Evolutionary conservation across 805 yeast genomes (phyloP), one percentile per base, ranked within the genome.

Genomic region (Saccharomycopsis malanga): DNA sequence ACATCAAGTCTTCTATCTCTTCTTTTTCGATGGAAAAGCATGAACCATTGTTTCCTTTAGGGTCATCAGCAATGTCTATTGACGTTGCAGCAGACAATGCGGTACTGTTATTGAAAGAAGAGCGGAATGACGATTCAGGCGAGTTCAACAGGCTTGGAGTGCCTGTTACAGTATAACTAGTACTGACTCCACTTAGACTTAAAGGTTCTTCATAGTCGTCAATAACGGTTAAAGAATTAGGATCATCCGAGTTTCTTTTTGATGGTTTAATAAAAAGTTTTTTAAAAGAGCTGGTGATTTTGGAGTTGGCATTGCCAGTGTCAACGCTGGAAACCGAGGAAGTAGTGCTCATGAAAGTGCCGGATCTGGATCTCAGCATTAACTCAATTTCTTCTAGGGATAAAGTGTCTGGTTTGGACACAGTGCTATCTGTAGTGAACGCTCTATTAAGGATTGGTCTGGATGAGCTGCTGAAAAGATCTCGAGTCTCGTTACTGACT

Each of bases 171-270:
- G 30, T 30, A 4, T 20, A 18, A 30, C 38, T 44, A 10, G 29
- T 18, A 15, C 10, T 23, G 29, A 21, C 32, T 22, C 21, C 10
- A 27, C 18, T 36, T 30, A 34, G 22, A n/a, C n/a, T n/a, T n/a
- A n/a, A n/a, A n/a, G n/a, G n/a, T 22, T 44, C 24, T 15, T 44
- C 36, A 23, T 27, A 30, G 34, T 39, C 46, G 15, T 47, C 50
- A 25, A 42, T 42, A 9, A 42, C 23, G 4, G 50, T 47, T 17
- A 47, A 37, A 4, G 43, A 23, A 4, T 41, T 37, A 12, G 7
- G 23, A 30, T 32, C 40, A 12, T 24, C 12, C 14, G 23, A 20
- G 14, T 32, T n/a, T 20, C 24, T 34, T 18, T 32, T 23, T 12
- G 42, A 32, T 14, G 39, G 39, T n/a, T 42, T 38, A 12, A 35